Conservation (phyloP, 2,329 filamentous ascomycete genomes). For the Rutstroemia sydowiana region DNA sequence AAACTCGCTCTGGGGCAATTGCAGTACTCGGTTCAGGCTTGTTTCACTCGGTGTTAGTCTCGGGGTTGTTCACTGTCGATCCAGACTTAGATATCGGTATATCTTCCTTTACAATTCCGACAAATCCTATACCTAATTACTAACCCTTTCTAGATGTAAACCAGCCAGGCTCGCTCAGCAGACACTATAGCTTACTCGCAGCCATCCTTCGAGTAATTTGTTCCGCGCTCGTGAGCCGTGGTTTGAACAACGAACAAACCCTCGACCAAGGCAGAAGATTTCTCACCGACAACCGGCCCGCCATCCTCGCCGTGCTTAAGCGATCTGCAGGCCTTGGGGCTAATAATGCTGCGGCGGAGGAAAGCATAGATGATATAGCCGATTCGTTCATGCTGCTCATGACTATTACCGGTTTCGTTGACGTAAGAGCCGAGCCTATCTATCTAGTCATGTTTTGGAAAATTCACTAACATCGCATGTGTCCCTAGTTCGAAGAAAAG, state of each 20-base stretch:
- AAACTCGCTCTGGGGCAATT: conserved; percentile 76
- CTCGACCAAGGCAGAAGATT: conserved; percentile 72
- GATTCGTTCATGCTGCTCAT: conserved; percentile 82
- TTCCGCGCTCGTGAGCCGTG: conserved; percentile 72
- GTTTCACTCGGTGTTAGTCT: conserved; percentile 72
- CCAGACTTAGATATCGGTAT: conserved; percentile 78
- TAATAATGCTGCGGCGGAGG: conserved; percentile 39
- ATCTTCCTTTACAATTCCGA: conserved; percentile 11
- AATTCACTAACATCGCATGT: conserved; percentile 4
- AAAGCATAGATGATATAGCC: conserved; percentile 67
- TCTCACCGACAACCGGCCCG: conserved; percentile 71
- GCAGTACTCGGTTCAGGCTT: conserved; percentile 85
- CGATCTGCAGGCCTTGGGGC: conserved; percentile 71
- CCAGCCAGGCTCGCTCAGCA: conserved; percentile 23
- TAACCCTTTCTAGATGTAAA: conserved; percentile 23
- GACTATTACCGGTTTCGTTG: conserved; percentile 72
- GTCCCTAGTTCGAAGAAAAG: conserved; percentile 35
- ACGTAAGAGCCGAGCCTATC: conserved; percentile 50
- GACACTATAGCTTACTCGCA: conserved; percentile 67
- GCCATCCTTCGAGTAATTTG: conserved; percentile 75
- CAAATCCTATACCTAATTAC: conserved; percentile 9
- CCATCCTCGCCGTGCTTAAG: conserved; percentile 87
- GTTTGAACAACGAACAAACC: conserved; percentile 67
- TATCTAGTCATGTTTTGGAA: background rate
- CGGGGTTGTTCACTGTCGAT: conserved; percentile 80